Percentiles rank a stretch among this genome's conserved stretches.
Evolutionary conservation across 1,284 basidiomycete genomes (phyloP).

Genomic region (Leccinum pallidistipes): DNA sequence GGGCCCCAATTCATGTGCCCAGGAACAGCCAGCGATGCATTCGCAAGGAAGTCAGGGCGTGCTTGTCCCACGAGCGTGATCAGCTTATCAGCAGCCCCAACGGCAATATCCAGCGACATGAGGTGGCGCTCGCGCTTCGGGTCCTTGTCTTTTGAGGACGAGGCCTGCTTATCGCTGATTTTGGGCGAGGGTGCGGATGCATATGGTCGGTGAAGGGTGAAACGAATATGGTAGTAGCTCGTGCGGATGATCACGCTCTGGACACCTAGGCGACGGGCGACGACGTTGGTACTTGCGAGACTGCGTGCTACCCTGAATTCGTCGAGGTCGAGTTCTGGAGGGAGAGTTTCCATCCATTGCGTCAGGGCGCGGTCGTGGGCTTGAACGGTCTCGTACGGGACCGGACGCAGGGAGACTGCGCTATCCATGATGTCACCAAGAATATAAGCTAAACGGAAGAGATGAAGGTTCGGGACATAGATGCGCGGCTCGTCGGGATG

Average conservation of each 20-base stretch:
- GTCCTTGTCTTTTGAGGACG: conserved; percentile 40
- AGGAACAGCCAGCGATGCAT: conserved; percentile 65
- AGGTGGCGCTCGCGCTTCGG: conserved; percentile 45
- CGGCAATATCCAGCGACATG: conserved; percentile 66
- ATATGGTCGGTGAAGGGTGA: conserved; percentile 78
- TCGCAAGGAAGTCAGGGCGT: conserved; percentile 68
- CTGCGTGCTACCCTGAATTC: conserved; percentile 69
- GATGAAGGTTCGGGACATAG: conserved; percentile 69
- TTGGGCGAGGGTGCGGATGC: conserved; percentile 43
- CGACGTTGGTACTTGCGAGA: conserved; percentile 57
- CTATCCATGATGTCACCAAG: conserved; percentile 82
- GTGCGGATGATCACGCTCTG: conserved; percentile 76
- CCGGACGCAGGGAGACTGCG: conserved; percentile 71
- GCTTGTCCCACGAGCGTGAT: conserved; percentile 71
- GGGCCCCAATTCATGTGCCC: conserved; percentile 82
- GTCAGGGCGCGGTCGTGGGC: conserved; percentile 65
- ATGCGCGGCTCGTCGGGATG: conserved; percentile 59
- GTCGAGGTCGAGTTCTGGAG: conserved; percentile 69
- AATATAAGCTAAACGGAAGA: conserved; percentile 73
- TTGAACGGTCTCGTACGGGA: conserved; percentile 71
- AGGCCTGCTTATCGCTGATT: conserved; percentile 19
- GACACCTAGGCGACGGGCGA: conserved; percentile 63
- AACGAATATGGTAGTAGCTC: conserved; percentile 76
- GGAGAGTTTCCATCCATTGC: conserved; percentile 72
- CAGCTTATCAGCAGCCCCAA: conserved; percentile 70